Evolutionary conservation across 2,329 filamentous ascomycete genomes (phyloP).

Genomic region (Stagonosporopsis cucurbitacearum): DNA sequence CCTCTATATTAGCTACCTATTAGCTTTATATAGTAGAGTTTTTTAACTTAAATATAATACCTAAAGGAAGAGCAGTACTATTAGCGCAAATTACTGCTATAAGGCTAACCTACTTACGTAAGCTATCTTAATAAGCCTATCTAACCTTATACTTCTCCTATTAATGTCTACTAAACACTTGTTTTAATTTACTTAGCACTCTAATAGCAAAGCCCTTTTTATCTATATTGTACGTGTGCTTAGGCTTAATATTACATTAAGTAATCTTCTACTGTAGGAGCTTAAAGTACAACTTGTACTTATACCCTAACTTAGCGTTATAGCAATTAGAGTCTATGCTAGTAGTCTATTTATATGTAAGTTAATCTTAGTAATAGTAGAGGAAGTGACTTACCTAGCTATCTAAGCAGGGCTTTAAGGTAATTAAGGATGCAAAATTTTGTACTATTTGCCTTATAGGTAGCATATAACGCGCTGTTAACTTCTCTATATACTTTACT

Average conservation of each 20-base stretch:
- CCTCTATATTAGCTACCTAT: neutral
- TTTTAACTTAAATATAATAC: neutral
- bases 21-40: neutral
- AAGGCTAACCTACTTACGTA: neutral
- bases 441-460: neutral
- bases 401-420: neutral
- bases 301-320: neutral
- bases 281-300: neutral
- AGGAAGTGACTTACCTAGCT: neutral
- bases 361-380: neutral
- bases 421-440: neutral
- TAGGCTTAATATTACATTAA: neutral
- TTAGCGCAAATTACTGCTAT: neutral
- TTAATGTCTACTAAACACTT: neutral
- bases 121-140: neutral
- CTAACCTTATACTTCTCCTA: neutral
- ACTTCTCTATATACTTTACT: neutral
- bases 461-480: neutral
- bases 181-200: neutral
- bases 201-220: neutral
- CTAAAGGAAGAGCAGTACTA: neutral
- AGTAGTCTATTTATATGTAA: neutral
- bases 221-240: neutral
- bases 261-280: neutral
- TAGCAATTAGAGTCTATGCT: neutral